phyloP scores from a whole-genome alignment of 2,329 filamentous ascomycete genomes.

The Pyricularia grisea region DNA sequence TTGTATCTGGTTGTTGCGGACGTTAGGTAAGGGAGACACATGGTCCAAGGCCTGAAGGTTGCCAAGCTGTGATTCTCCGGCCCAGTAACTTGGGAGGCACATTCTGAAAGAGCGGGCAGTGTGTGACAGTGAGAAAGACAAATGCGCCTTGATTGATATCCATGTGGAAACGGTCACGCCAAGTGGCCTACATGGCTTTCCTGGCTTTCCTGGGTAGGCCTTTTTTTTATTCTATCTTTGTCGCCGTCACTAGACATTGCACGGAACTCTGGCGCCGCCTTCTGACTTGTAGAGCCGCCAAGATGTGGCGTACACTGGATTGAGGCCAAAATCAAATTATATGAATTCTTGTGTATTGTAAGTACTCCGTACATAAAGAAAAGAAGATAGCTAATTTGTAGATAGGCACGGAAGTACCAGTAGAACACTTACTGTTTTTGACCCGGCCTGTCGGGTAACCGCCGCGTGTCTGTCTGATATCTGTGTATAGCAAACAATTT shows the following conservation, averaged over 20 bases:
- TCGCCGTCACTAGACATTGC: background rate
- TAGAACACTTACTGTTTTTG: background rate
- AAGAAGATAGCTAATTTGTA: background rate
- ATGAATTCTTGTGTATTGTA: background rate
- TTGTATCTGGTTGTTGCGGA: constrained; percentile 3
- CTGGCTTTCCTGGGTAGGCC: too few relatives aligned
- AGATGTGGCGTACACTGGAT: background rate
- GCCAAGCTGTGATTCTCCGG: background rate
- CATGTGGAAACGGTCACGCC: background rate
- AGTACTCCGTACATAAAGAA: background rate
- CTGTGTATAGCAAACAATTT: background rate
- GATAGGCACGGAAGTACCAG: background rate
- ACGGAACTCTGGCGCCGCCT: background rate
- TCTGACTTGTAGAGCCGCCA: background rate
- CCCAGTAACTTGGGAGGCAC: background rate
- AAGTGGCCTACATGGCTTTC: too few relatives aligned
- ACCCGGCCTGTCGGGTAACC: background rate
- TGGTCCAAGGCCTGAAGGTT: background rate
- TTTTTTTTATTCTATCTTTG: too few relatives aligned
- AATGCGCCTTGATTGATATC: background rate
- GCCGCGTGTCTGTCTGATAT: background rate
- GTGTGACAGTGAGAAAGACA: background rate
- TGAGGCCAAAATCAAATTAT: background rate
- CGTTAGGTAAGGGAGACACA: background rate
- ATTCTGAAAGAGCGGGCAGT: background rate